Percentiles rank a stretch among this genome's conserved stretches.
Evolutionary conservation across 1,284 basidiomycete species (phyloP).

Genomic region (Sanguinoderma infundibulare): DNA sequence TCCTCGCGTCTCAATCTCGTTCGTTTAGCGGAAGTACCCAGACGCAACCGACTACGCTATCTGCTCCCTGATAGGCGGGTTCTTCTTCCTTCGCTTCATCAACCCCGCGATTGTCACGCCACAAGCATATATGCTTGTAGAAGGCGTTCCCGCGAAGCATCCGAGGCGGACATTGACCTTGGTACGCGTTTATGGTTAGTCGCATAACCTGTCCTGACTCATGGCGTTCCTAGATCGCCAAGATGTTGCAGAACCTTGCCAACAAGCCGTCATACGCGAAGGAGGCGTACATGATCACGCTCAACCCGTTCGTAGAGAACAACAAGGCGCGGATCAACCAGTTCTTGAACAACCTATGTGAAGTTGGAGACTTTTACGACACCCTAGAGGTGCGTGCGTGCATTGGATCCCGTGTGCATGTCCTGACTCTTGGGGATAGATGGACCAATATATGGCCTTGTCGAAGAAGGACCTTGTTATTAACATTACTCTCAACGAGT

Average conservation of each 20-base stretch:
- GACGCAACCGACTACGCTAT: conserved; percentile 93
- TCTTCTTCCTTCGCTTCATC: conserved; percentile 99
- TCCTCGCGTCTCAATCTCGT: no score
- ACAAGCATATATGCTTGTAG: conserved; percentile 99
- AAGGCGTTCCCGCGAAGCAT: conserved; percentile 96
- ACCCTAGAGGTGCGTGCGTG: conserved; percentile 82
- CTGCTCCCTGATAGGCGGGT: conserved; percentile 97
- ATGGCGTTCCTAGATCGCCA: conserved; percentile 78
- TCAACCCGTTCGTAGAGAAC: conserved; percentile 98
- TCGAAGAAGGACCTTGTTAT: conserved; percentile 99
- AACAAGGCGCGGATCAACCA: conserved; percentile 98
- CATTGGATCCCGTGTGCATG: neutral
- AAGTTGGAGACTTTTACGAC: conserved; percentile 99
- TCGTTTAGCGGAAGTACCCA: conserved; percentile 82
- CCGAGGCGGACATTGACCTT: conserved; percentile 95
- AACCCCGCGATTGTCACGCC: conserved; percentile 99
- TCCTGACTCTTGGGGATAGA: conserved; percentile 51
- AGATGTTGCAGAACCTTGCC: conserved; percentile 99
- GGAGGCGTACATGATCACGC: conserved; percentile 97
- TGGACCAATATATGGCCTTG: conserved; percentile 99
- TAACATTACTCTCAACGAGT: conserved; percentile 98
- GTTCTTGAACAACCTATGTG: conserved; percentile 95
- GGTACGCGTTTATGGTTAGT: conserved; percentile 47
- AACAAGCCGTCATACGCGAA: conserved; percentile 99
- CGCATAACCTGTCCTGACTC: neutral